Percentiles rank a stretch among this genome's conserved stretches.
phyloP scores from a whole-genome alignment of 495 filamentous ascomycete genomes.

The Bacidia gigantensis region DNA sequence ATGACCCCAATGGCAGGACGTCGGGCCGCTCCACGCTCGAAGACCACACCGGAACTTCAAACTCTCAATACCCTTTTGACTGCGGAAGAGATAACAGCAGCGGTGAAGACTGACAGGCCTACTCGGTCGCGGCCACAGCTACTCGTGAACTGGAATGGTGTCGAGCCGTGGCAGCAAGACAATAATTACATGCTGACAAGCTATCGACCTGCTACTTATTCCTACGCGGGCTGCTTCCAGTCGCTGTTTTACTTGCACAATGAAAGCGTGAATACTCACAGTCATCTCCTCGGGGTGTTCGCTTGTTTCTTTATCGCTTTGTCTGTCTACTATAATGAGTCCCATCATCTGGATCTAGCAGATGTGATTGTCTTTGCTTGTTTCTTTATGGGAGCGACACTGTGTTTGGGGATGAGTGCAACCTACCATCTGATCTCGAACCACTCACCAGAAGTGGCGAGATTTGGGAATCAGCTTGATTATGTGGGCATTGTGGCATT shows the following conservation, averaged over 20 bases:
- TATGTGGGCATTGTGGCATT: constrained; percentile 39
- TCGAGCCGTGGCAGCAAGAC: constrained; percentile 59
- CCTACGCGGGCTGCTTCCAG: constrained; percentile 46
- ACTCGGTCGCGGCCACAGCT: constrained; percentile 1
- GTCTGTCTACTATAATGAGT: constrained; percentile 10
- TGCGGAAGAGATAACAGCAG: constrained; percentile 7
- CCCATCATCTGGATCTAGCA: constrained; percentile 9
- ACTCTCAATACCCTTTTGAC: constrained; percentile 13
- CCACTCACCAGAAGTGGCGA: constrained; percentile 28
- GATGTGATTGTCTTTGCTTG: constrained; percentile 25
- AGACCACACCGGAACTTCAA: constrained; percentile 9
- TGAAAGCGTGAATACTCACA: constrained; percentile 90
- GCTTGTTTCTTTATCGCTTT: constrained; percentile 28
- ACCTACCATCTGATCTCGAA: constrained; percentile 37
- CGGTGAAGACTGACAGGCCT: neutral
- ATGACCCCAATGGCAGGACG: constrained; percentile 2
- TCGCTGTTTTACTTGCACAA: constrained; percentile 74
- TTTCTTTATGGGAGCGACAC: constrained; percentile 36
- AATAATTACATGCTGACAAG: constrained; percentile 62
- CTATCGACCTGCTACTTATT: constrained; percentile 57
- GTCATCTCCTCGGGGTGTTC: constrained; percentile 59
- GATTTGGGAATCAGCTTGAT: constrained; percentile 33
- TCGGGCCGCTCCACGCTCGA: constrained; percentile 6
- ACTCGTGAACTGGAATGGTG: constrained; percentile 47
- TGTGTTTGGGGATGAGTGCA: constrained; percentile 24